These are phyloP conservation scores for Neofusicoccum cordaticola DNA, from an alignment of 2,329 filamentous ascomycete species.

Conservation along the genomic window DNA sequence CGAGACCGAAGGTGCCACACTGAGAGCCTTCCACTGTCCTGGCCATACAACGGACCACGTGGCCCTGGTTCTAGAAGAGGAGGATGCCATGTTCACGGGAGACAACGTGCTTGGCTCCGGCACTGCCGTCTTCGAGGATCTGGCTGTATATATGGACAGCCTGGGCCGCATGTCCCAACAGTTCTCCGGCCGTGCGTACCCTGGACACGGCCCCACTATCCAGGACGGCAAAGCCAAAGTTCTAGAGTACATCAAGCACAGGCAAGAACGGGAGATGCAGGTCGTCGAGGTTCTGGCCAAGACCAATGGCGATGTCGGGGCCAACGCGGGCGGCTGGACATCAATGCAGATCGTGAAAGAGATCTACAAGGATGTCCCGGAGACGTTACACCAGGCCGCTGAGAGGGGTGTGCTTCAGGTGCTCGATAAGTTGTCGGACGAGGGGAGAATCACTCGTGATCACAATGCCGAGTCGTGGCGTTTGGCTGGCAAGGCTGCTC, in stretches of 20 bases:
- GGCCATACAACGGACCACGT: conserved; percentile 84
- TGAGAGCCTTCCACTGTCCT: conserved; percentile 65
- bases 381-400: conserved; percentile 72
- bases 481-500: conserved; percentile 31
- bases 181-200: conserved; percentile 72
- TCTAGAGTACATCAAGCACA: conserved; percentile 66
- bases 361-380: conserved; percentile 78
- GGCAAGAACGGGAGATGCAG: conserved; percentile 60
- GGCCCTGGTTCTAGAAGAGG: conserved; percentile 70
- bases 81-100: conserved; percentile 82
- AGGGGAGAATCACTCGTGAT: conserved; percentile 60
- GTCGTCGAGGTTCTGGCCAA: conserved; percentile 34
- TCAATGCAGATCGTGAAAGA: conserved; percentile 81
- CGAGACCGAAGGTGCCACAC: conserved; percentile 58
- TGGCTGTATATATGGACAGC: conserved; percentile 65
- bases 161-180: conserved; percentile 66
- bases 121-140: conserved; percentile 79
- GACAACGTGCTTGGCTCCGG: conserved; percentile 88
- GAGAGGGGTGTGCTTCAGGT: conserved; percentile 75
- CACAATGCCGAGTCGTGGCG: conserved; percentile 34
- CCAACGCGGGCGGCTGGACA: conserved; percentile 53
- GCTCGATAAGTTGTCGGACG: conserved; percentile 70
- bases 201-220: conserved; percentile 80
- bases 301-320: conserved; percentile 5
- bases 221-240: conserved; percentile 70